phyloP scores from a whole-genome alignment of 192 early-diverging fungal genomes.

The Spinellus fusiger region DNA sequence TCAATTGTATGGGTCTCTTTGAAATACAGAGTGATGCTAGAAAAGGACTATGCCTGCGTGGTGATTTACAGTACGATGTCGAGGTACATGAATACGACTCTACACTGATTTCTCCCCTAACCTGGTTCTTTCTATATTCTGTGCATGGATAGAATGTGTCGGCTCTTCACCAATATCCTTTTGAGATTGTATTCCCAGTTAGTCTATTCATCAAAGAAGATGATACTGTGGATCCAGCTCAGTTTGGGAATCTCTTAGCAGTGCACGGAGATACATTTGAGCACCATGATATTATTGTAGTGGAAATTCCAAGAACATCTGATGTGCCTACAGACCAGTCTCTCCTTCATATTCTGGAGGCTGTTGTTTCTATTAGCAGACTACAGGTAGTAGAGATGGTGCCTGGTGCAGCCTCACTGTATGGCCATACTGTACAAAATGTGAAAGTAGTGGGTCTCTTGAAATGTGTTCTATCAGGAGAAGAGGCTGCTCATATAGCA shows the following conservation, averaged over 20 bases:
- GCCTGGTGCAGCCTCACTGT: constrained; percentile 52
- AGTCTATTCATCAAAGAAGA: constrained; percentile 40
- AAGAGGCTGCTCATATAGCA: constrained; percentile 20
- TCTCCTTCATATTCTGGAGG: constrained; percentile 42
- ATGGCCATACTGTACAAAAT: constrained; percentile 50
- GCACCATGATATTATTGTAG: constrained; percentile 34
- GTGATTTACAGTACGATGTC: constrained; percentile 29
- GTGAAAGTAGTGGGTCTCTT: constrained; percentile 51
- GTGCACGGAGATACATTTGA: constrained; percentile 41
- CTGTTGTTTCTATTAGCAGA: constrained; percentile 39
- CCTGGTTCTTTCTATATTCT: neutral
- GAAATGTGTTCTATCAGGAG: constrained; percentile 28
- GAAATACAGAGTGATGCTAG: constrained; percentile 21
- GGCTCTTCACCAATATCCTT: constrained; percentile 14
- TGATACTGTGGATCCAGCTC: constrained; percentile 38
- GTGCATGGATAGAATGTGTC: constrained; percentile 6
- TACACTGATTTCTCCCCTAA: neutral
- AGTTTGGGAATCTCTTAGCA: constrained; percentile 39
- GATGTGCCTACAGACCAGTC: constrained; percentile 30
- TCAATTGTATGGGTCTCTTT: constrained; percentile 15
- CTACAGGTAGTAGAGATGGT: constrained; percentile 52
- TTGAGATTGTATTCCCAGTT: constrained; percentile 43
- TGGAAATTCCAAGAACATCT: constrained; percentile 22
- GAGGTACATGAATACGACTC: constrained; percentile 15
- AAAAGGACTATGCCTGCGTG: constrained; percentile 19